A percentile compares a stretch with the other conserved stretches of the same genome.
These are phyloP conservation scores for Xylaria cubensis DNA, from an alignment of 495 filamentous ascomycete species.

Conservation along the genomic window DNA sequence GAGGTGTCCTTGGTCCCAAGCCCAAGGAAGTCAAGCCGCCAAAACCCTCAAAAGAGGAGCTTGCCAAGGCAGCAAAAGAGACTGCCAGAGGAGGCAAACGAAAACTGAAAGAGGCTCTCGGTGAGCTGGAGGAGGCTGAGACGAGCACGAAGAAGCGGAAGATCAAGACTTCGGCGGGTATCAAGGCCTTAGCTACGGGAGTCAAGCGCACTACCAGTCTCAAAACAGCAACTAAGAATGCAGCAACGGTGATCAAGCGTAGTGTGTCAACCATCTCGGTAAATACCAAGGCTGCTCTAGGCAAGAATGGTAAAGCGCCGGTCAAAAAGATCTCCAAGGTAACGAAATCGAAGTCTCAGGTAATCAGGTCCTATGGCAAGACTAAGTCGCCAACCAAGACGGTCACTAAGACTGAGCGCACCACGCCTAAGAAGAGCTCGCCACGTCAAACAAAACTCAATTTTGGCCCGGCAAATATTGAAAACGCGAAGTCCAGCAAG, in stretches of 20 bases:
- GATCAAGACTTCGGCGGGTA: conserved; percentile 43
- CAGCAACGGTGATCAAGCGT: conserved; percentile 44
- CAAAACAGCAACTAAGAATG: conserved; percentile 39
- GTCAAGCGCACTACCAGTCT: conserved; percentile 36
- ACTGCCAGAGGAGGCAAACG: conserved; percentile 46
- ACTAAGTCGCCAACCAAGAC: conserved; percentile 34
- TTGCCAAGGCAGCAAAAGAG: conserved; percentile 39
- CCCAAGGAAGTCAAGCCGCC: conserved; percentile 62
- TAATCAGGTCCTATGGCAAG: conserved; percentile 41
- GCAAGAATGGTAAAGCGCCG: conserved; percentile 30
- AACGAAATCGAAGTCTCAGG: conserved; percentile 38
- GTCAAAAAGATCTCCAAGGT: conserved; percentile 34
- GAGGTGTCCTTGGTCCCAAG: conserved; percentile 78
- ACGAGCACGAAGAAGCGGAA: conserved; percentile 47
- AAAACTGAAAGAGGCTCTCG: conserved; percentile 50
- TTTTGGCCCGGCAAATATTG: conserved; percentile 31
- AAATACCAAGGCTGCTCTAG: conserved; percentile 39
- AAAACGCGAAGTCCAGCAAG: conserved; percentile 20
- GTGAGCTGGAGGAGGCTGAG: conserved; percentile 39
- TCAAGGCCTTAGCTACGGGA: conserved; percentile 39
- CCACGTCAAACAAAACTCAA: conserved; percentile 37
- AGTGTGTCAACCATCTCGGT: conserved; percentile 48
- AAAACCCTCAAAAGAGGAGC: conserved; percentile 42
- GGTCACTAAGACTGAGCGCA: conserved; percentile 27
- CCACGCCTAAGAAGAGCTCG: conserved; percentile 34